Base-by-base conservation (phyloP, 2,329 filamentous ascomycete species). In the Penicillium expansum region DNA sequence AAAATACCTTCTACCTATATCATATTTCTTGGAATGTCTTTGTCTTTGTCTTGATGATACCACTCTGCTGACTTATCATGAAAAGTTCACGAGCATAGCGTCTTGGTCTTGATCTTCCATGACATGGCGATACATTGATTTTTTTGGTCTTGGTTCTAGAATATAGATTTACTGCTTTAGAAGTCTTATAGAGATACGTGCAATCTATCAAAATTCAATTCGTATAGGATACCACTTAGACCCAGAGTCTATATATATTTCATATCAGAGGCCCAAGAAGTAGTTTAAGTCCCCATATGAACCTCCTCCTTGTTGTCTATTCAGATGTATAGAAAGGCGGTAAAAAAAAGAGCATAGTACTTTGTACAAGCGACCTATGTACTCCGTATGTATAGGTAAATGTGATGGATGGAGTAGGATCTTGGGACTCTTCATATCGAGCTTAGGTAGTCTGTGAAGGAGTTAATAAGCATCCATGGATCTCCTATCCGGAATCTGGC, bases 1-100 rank as follows among this genome's bases (percentile, higher is more conserved):
- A 48, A 56, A 52, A 57, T 41, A 39, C 13, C 53, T 39, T 55
- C 38, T 35, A 30, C 14, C 13, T 33, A 41, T 50, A 42, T 55
- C 39, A 45, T 48, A 5, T 44, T 41, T 18, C 24, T 35, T 11
- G 32, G 44, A n/a, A n/a, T 35, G 13, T 39, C n/a, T 51, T 42
- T 32, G 33, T 37, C 13, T 39, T 45, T 52, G 10, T 54, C 30
- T 56, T 48, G 22, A 39, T 48, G 41, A 57, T 57, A 43, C 30
- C 55, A 41, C 35, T 48, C 22, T 38, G 20, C 20, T 54, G 43
- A 42, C 50, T 38, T 48, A 10, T 8, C 13, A 30, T 35, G 27
- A 38, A 51, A 38, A 41, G 16, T 47, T 47, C 32, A 55, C 20
- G 44, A 47, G 50, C 50, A 55, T 49, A 57, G 50, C 55, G 44